phyloP scores from a whole-genome alignment of 768 basidiomycete species.

The Mycena galopus region DNA sequence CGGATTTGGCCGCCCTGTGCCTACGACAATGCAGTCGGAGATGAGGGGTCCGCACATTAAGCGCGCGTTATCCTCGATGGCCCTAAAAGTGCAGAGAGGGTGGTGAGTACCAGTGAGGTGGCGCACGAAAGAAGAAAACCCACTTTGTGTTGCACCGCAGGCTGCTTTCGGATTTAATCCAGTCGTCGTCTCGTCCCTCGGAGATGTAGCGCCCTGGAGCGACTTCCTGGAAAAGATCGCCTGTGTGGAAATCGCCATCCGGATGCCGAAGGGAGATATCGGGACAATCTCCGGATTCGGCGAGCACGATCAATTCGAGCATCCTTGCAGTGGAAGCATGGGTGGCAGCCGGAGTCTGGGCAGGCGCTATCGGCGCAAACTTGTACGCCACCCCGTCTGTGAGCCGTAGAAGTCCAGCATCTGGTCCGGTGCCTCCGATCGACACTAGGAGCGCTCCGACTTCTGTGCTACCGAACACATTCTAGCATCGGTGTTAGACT shows the following conservation, averaged over 20 bases:
- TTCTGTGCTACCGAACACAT: constrained; percentile 87
- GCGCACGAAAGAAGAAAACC: constrained; percentile 48
- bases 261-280: constrained; percentile 65
- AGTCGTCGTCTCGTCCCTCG: constrained; percentile 84
- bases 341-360: constrained; percentile 54
- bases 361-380: constrained; percentile 69
- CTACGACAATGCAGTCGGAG: constrained; percentile 82
- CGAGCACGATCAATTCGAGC: constrained; percentile 78
- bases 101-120: constrained; percentile 23
- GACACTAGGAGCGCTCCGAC: constrained; percentile 80
- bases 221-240: constrained; percentile 82
- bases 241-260: constrained; percentile 85
- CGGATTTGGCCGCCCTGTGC: constrained; percentile 81
- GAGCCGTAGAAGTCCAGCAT: constrained; percentile 66
- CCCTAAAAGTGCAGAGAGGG: constrained; percentile 50
- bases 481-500: constrained; percentile 54
- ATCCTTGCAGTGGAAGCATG: constrained; percentile 70
- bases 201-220: constrained; percentile 70
- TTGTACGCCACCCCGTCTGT: constrained; percentile 75
- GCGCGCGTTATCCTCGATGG: constrained; percentile 84
- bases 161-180: constrained; percentile 88
- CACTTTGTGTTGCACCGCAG: constrained; percentile 79
- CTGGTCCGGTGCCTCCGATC: constrained; percentile 62
- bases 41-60: constrained; percentile 74
- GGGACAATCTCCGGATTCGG: constrained; percentile 79